Evolutionary conservation across 768 basidiomycete species (phyloP).

Genomic region (Lanmaoa pseudosensibilis): DNA sequence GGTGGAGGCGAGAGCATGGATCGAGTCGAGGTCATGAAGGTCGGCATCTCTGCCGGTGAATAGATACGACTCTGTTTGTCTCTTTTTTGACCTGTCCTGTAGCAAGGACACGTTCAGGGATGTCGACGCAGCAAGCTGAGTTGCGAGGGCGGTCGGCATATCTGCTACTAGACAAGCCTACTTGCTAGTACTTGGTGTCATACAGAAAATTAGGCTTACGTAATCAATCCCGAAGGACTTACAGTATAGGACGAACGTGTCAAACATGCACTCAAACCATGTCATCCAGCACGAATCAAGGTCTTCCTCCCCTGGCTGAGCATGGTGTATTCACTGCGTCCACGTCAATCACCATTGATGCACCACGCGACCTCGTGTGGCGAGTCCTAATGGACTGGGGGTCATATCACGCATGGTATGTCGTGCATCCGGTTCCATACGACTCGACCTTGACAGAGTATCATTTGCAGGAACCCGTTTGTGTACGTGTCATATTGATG

Average conservation of each 20-base stretch:
- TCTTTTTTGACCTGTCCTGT: constrained; percentile 59
- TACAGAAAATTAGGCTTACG: neutral
- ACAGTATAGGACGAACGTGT: neutral
- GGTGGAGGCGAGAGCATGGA: constrained; percentile 78
- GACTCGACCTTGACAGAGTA: neutral
- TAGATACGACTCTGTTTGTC: constrained; percentile 76
- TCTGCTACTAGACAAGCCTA: too few species aligned
- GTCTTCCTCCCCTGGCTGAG: constrained; percentile 41
- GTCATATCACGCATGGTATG: constrained; percentile 63
- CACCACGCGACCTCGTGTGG: constrained; percentile 64
- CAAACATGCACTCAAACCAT: neutral
- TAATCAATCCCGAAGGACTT: neutral
- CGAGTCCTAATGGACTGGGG: constrained; percentile 57
- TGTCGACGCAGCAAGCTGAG: constrained; percentile 74
- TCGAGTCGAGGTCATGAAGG: constrained; percentile 82
- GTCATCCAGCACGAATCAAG: neutral
- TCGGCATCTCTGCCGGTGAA: constrained; percentile 82
- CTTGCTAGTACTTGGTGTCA: neutral
- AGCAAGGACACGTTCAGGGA: constrained; percentile 80
- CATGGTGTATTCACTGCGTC: constrained; percentile 48
- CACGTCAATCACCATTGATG: constrained; percentile 55
- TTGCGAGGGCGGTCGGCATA: constrained; percentile 71
- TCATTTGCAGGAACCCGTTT: constrained; percentile 60
- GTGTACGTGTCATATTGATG: constrained; percentile 43
- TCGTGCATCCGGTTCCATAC: neutral